Evolutionary conservation across 1,284 basidiomycete species (phyloP).

Genomic region (Pyrrhoderma noxium): DNA sequence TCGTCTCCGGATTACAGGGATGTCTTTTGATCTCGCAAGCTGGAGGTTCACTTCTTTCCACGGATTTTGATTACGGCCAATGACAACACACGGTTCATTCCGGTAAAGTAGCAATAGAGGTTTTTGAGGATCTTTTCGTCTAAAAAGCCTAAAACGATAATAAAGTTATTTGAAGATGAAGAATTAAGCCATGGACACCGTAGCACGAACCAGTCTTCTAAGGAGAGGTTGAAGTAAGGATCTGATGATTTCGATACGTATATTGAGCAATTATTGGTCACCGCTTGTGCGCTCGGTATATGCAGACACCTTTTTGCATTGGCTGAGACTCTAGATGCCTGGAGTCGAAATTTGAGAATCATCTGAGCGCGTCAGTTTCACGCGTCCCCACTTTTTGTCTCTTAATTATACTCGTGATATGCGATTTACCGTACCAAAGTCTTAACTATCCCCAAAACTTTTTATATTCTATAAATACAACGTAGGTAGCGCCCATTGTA

Average conservation of each 20-base stretch:
- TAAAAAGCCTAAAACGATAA: conserved; percentile 63
- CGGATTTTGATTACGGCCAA: conserved; percentile 96
- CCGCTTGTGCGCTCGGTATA: too few relatives aligned
- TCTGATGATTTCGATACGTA: conserved; percentile 81
- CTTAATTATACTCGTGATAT: too few relatives aligned
- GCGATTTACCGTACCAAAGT: too few relatives aligned
- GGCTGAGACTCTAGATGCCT: too few relatives aligned
- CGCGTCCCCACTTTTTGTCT: too few relatives aligned
- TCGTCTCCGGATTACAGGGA: conserved; percentile 80
- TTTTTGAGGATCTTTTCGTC: conserved; percentile 55
- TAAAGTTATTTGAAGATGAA: neutral
- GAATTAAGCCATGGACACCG: conserved; percentile 1
- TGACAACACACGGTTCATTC: conserved; percentile 86
- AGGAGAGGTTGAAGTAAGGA: conserved; percentile 89
- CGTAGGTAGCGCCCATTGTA: too few relatives aligned
- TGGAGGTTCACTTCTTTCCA: conserved; percentile 92
- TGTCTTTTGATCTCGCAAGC: conserved; percentile 40
- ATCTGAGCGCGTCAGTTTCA: too few relatives aligned
- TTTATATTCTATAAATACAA: too few relatives aligned
- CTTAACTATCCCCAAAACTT: too few relatives aligned
- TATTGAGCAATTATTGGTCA: too few relatives aligned
- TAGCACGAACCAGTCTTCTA: conserved; percentile 78
- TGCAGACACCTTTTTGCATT: too few relatives aligned
- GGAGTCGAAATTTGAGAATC: too few relatives aligned
- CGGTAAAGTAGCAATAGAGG: conserved; percentile 87